Base-by-base conservation (phyloP, 345 rosid genomes). In the Aurinia saxatilis region DNA sequence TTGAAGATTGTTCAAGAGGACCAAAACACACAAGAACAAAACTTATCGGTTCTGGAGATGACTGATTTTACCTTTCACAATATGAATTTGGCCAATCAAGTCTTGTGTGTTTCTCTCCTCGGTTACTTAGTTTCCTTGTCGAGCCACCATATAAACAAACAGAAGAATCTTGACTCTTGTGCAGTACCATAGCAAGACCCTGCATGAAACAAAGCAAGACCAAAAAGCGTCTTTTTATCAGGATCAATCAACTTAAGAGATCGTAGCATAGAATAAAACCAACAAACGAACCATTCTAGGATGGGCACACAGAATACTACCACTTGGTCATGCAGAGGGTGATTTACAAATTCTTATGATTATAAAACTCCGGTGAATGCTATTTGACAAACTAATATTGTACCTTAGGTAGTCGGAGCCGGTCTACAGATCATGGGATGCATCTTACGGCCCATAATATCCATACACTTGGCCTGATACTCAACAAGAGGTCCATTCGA, bases 141-240 rank as follows among this genome's bases (percentile, higher is more conserved):
- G 60, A 68, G 95, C 84, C 57, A 83, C 62, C 97, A 87, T 89
- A 71, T 85, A 82, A 71, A 92, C n/a, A 92, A 57, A 92, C 76
- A 57, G 91, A 87, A 1, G 78, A 76, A 50, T 91, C 95, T 54
- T 68, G 79, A 60, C 72, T 80, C 78, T 85, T 92, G 73, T 87
- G 95, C 98, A 92, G 87, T 71, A 81, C 91, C 88, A 89, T 72
- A 38, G 97, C 96, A 61, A 89, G 77, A 37, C 96, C 96, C 98
- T 89, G 73, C 25, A 40, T 23, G 60, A 40, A 47, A 13, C 8
- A 61, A 54, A 41, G 60, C 46, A 41, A 67, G 1, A 31, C 52
- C 57, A 62, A 50, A 15, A 10, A 0, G 14, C 12, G n/a, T 11
- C 5, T 0, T 47, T 30, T 31, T 12, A 3, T 8, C 30, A 50